Percentiles rank a stretch among this genome's conserved stretches.
Conservation (phyloP, 495 filamentous ascomycete species). For the Talaromyces wortmannii region DNA sequence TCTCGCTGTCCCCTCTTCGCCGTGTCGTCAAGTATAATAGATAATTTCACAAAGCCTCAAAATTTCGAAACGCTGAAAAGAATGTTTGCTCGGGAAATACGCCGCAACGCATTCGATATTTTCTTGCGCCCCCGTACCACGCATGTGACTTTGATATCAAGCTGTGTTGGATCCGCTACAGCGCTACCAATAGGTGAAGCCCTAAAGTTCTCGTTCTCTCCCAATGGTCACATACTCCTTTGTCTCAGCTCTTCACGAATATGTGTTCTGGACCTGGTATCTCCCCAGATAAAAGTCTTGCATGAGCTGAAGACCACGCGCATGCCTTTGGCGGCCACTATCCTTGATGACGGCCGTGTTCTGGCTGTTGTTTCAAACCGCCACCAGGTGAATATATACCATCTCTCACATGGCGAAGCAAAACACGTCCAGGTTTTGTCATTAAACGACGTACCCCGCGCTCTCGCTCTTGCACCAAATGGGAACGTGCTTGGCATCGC, state of each 20-base stretch:
- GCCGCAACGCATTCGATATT: constrained; percentile 74
- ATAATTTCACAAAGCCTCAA: constrained; percentile 39
- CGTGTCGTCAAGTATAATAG: constrained; percentile 40
- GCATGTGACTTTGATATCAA: constrained; percentile 71
- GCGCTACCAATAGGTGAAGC: constrained; percentile 77
- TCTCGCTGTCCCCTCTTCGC: constrained; percentile 62
- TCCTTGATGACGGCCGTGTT: constrained; percentile 68
- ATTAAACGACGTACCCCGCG: constrained; percentile 67
- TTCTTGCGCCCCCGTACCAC: constrained; percentile 66
- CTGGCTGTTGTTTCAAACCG: constrained; percentile 76
- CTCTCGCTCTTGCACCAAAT: constrained; percentile 73
- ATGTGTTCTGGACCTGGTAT: constrained; percentile 63
- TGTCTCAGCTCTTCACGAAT: constrained; percentile 85
- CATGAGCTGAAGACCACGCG: constrained; percentile 75
- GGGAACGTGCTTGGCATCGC: constrained; percentile 80
- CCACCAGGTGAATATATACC: constrained; percentile 77
- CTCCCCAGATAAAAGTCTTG: constrained; percentile 50
- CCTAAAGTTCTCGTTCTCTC: constrained; percentile 75
- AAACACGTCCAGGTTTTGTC: constrained; percentile 62
- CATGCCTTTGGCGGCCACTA: constrained; percentile 70
- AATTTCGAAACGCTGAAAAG: constrained; percentile 53
- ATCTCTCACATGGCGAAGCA: constrained; percentile 52
- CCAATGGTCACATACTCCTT: constrained; percentile 63
- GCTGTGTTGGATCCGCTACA: constrained; percentile 74
- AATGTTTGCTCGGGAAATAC: constrained; percentile 62